phyloP scores from a whole-genome alignment of 2,329 filamentous ascomycete genomes.

The Xylariaceae sp. region DNA sequence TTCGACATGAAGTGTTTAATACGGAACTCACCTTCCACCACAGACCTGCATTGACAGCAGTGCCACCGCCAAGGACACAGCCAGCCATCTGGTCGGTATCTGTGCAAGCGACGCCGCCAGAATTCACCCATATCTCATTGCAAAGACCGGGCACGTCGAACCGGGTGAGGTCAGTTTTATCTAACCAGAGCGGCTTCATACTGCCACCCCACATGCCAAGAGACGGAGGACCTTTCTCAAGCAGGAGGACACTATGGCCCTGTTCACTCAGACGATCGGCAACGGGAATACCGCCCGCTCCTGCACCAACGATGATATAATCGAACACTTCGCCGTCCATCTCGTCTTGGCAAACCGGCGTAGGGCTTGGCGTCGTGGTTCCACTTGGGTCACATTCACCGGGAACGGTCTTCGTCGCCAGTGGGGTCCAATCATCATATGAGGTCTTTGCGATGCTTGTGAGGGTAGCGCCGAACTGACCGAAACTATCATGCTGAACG shows the following conservation, averaged over 20 bases:
- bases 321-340: constrained; percentile 46
- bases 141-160: constrained; percentile 70
- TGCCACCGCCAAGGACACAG: constrained; percentile 65
- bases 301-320: constrained; percentile 59
- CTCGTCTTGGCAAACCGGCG: constrained; percentile 18
- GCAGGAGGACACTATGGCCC: constrained; percentile 61
- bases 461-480: constrained; percentile 46
- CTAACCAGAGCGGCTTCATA: constrained; percentile 51
- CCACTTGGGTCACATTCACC: constrained; percentile 30
- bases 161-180: constrained; percentile 60
- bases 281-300: constrained; percentile 56
- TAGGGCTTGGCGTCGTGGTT: constrained; percentile 14
- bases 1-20: background rate
- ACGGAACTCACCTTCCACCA: constrained; percentile 53
- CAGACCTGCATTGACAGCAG: constrained; percentile 64
- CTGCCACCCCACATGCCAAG: constrained; percentile 61
- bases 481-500: constrained; percentile 52
- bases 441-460: constrained; percentile 30
- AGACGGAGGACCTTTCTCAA: constrained; percentile 59
- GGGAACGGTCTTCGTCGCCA: constrained; percentile 38
- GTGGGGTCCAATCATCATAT: constrained; percentile 41
- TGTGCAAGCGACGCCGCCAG: constrained; percentile 60
- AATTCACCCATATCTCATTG: constrained; percentile 66
- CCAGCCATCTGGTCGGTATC: constrained; percentile 73
- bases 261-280: constrained; percentile 61